Percentiles rank a stretch among this genome's conserved stretches.
Conservation (phyloP, 2,329 filamentous ascomycete species). For the Byssochlamys sp. region DNA sequence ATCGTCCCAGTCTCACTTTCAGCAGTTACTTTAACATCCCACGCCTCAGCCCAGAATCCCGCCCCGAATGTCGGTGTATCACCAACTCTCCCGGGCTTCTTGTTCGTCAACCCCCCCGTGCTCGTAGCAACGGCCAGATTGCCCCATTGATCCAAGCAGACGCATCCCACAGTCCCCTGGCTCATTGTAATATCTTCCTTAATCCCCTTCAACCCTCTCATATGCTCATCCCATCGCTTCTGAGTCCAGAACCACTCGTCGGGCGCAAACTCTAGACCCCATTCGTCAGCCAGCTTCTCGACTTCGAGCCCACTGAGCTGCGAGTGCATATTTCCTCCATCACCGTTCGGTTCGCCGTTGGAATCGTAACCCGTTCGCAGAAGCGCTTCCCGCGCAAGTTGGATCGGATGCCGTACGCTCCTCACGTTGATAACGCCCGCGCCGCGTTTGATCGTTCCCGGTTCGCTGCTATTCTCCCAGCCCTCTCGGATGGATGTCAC, state of each 20-base stretch:
- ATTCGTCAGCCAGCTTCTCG: constrained; percentile 54
- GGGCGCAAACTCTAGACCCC: constrained; percentile 59
- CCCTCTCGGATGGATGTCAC: constrained; percentile 44
- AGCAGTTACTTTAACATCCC: constrained; percentile 43
- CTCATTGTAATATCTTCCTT: constrained; percentile 41
- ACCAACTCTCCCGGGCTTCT: constrained; percentile 72
- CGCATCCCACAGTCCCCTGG: constrained; percentile 75
- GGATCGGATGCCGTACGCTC: constrained; percentile 69
- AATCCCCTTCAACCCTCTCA: constrained; percentile 44
- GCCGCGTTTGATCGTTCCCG: constrained; percentile 62
- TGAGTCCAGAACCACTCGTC: constrained; percentile 70
- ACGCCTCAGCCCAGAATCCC: constrained; percentile 85
- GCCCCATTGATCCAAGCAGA: constrained; percentile 68
- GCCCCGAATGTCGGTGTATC: constrained; percentile 77
- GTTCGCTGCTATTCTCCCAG: constrained; percentile 12
- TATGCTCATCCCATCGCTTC: constrained; percentile 68
- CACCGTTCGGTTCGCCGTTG: constrained; percentile 44
- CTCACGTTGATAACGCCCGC: constrained; percentile 66
- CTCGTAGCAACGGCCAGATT: constrained; percentile 59
- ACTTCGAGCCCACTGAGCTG: constrained; percentile 59
- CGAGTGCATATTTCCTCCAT: constrained; percentile 45
- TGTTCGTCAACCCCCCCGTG: constrained; percentile 77
- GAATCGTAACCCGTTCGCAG: constrained; percentile 43
- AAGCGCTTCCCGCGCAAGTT: constrained; percentile 62
- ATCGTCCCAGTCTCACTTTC: background rate